Evolutionary conservation across 176 grass and related monocot species (phyloP), one percentile per base, ranked within the genome.

Genomic region (Triticum aestivum): DNA sequence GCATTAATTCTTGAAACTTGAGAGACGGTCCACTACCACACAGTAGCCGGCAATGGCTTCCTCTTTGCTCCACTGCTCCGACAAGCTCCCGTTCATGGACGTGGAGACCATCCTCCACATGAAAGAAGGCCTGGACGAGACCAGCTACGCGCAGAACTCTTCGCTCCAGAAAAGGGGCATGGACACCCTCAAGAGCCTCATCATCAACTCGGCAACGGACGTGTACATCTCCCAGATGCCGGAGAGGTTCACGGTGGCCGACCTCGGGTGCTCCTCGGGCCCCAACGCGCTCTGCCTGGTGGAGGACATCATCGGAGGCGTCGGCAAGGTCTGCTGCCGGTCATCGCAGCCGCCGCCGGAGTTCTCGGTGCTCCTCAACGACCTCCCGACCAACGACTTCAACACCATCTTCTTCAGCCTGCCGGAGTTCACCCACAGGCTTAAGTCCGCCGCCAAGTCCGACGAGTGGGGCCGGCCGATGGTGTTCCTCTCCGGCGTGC

Each of bases 341-440:
- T 89, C 79, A 52, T 88, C 87, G 77, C 88, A 78, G 75, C 71
- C 87, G 18, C 84, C 89, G 34, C 97, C 92, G 3, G 94, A 99
- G 89, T 96, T 99, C 92, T 91, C 89, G 15, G 94, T 99, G 75
- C 91, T 96, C 83, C 97, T 99, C 56, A 99, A 99, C 82, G 94
- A 99, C 85, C 92, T 99, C 39, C 94, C 97, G 8, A 94, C 94
- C 38, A 99, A 99, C 81, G 97, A 99, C 89, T 99, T 96, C 90
- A 99, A 99, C 77, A 77, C 94, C 52, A 84, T 94, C 74, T 99
- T 99, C 81, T 86, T 97, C 82, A 94, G 88, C 75, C 77, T 91
- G 14, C 87, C 94, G 49, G 88, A 92, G 75, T 96, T 99, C 83
- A 86, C 84, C 24, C 80, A 78, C 41, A 87, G 79, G 51, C 92